Base-by-base conservation (phyloP, 2,329 filamentous ascomycete genomes). In the Chaetomiaceae sp. region DNA sequence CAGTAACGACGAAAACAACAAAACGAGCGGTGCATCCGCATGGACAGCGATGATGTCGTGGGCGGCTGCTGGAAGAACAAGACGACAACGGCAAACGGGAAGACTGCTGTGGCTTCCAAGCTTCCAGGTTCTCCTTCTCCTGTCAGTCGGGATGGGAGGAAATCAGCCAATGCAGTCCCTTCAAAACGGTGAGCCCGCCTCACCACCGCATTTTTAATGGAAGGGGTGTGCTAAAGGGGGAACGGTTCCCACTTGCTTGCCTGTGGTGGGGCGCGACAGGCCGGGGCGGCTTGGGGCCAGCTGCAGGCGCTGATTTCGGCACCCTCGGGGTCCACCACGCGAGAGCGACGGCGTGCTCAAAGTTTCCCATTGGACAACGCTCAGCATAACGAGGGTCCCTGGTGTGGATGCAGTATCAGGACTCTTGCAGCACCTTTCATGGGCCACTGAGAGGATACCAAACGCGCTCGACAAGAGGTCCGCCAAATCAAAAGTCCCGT, bases 1-100 rank as follows among this genome's bases (percentile, higher is more conserved):
- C 30, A 16, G 17, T 16, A 12, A 8, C 3, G 27, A 23, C 31
- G 23, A 33, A 48, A 51, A 51, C 38, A 49, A 46, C 37, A 53
- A 56, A 59, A 61, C 56, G 58, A 61, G 60, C 44, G 56, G 37
- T 54, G 54, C 57, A 54, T 54, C 48, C 35, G 54, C 50, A 59
- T 59, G 39, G 48, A 54, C 50, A 43, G 44, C 41, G 40, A 55
- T 57, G 58, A 57, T 60, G 57, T 53, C 48, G 58, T 57, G 47
- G 48, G 45, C 41, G 37, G 30, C 44, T 44, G 46, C 46, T 46
- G 43, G 39, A 23, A 45, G 25, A 48, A 44, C 27, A 44, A 50
- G 37, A 51, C 9, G 5, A 33, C 13, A 47, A 48, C 34, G 27
- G 47, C 25, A 27, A 10, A n/a, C 48, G 34, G 34, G 41, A 43